Evolutionary conservation across 2,329 filamentous ascomycete genomes (phyloP).

Genomic region (Monosporascus sp.): DNA sequence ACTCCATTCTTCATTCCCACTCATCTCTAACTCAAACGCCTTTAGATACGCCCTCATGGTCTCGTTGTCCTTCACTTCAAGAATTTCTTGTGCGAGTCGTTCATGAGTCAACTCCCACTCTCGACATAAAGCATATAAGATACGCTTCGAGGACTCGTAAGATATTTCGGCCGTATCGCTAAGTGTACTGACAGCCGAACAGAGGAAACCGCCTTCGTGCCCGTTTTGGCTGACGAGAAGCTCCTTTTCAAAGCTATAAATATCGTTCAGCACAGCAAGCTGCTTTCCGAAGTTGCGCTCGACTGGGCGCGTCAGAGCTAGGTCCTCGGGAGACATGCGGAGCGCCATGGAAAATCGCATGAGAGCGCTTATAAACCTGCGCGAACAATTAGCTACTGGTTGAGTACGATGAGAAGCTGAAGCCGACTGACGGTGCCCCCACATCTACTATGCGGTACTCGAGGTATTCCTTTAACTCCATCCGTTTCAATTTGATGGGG

Average conservation of each 20-base stretch:
- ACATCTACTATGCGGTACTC: constrained; percentile 31
- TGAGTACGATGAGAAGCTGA: background rate
- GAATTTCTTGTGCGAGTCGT: constrained; percentile 7
- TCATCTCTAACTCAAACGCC: constrained; percentile 27
- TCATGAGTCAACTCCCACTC: constrained; percentile 11
- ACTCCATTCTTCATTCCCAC: constrained; percentile 21
- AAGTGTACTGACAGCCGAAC: constrained; percentile 26
- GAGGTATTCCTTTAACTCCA: constrained; percentile 25
- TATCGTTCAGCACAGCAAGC: constrained; percentile 33
- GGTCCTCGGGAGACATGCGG: constrained; percentile 18
- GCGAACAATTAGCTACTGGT: background rate
- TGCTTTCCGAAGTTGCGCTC: constrained; percentile 30
- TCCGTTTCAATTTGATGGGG: constrained; percentile 10
- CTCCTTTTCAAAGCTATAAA: constrained; percentile 34
- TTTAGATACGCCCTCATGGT: constrained; percentile 21
- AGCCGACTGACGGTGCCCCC: constrained; percentile 27
- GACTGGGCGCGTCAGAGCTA: constrained; percentile 13
- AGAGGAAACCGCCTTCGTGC: constrained; percentile 24
- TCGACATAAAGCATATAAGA: constrained; percentile 10
- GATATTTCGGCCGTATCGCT: constrained; percentile 18
- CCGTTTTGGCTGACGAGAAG: constrained; percentile 9
- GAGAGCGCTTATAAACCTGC: constrained; percentile 24
- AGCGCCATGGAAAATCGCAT: constrained; percentile 30
- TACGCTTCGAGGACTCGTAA: constrained; percentile 8
- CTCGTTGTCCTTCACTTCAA: constrained; percentile 1